Evolutionary conservation across 768 basidiomycete species (phyloP), one percentile per base, ranked within the genome.

Genomic region (Galerina sulciceps): DNA sequence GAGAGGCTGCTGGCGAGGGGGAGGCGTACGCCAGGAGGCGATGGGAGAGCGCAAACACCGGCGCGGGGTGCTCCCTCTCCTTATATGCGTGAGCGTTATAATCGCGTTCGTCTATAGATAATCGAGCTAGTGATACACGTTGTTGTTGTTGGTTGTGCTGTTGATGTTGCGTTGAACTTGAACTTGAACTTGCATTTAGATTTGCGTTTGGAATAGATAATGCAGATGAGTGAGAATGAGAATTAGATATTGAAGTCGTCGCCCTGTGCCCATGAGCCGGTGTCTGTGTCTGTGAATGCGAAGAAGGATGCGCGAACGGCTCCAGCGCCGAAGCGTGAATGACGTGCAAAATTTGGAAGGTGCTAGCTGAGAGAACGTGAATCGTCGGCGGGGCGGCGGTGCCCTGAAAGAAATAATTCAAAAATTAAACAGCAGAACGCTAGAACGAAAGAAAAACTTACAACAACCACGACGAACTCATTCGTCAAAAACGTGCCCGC

Each of bases 1-100:
- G 40, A 2, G 52, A 53, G 2, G 56, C 37, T 2, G 62, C 53
- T n/a, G 58, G 53, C 1, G 57, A 53, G 1, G 69, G 62, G 0
- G 68, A 70, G 9, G 83, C 79, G 62, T 82, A 90, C 4, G 86
- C 88, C 13, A 91, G 76, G 22, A 92, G 81, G 10, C 89, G 85
- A 36, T 78, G 71, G 11, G 86, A 86, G 17, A 89, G 75, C 3
- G 86, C 77, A 67, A 84, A 90, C 10, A 88, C 72, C 1, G 90
- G 62, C 58, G 26, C 26, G 26, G 26, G 26, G 26, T 31, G 26
- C 26, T n/a, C n/a, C n/a, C 26, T 31, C 26, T 31, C 26, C 26
- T 4, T 8, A 8, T 31, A 8, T 31, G 26, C 8, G 8, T 31
- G 26, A 31, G 26, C 8, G 26, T 31, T 31, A 31, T 31, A 31